Conservation (phyloP, 225 moss, liverwort and hornwort genomes). For the Climacium dendroides region DNA sequence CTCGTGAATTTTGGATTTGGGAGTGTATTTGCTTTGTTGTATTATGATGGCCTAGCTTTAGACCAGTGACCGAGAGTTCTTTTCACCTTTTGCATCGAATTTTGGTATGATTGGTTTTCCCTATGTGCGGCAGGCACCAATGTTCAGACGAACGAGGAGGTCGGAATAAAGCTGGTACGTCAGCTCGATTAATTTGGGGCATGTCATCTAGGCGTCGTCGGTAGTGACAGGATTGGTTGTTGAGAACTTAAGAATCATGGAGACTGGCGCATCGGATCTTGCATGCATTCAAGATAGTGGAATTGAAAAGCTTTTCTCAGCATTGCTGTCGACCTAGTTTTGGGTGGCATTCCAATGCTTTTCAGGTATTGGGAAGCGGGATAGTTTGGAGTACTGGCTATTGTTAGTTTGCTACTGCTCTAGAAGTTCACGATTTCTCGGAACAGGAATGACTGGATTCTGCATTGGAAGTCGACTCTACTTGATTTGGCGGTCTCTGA, state of each 20-base stretch:
- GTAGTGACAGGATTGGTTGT: conserved; percentile 14
- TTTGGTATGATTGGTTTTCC: neutral
- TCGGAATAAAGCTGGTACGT: conserved; percentile 91
- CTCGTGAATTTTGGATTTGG: neutral
- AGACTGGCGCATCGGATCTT: neutral
- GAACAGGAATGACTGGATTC: neutral
- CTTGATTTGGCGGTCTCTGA: neutral
- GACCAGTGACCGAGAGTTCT: neutral
- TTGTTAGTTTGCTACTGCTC: neutral
- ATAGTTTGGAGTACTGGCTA: neutral
- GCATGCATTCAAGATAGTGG: neutral
- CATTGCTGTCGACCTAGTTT: neutral
- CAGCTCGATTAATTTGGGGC: neutral
- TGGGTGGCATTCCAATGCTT: neutral
- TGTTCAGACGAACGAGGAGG: conserved; percentile 91
- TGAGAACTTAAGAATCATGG: neutral
- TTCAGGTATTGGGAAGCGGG: neutral
- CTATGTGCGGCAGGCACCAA: conserved; percentile 56
- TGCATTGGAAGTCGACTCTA: neutral
- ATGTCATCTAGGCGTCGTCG: neutral
- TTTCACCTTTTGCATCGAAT: neutral
- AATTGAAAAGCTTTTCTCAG: neutral
- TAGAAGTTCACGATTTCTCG: neutral
- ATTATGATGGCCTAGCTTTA: neutral
- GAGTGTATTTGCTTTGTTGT: neutral